These are phyloP conservation scores for Fraxinus americana DNA, from an alignment of 257 asterid genomes.

Conservation along the genomic window DNA sequence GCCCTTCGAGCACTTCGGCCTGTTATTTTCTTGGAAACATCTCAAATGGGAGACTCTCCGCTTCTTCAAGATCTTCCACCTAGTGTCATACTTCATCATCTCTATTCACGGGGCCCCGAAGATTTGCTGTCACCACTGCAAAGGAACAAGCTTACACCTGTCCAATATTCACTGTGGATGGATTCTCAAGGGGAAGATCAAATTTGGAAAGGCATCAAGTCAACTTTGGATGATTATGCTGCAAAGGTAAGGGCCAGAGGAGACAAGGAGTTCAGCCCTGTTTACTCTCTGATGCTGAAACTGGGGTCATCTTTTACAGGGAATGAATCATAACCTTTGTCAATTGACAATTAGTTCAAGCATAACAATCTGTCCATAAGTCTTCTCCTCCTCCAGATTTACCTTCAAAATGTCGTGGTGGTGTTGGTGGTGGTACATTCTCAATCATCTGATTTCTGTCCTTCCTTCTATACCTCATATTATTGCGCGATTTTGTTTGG, in stretches of 20 bases:
- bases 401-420: not conserved
- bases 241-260: slow-evolving; percentile 71
- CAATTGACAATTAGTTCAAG: too few species aligned
- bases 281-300: slow-evolving; percentile 79
- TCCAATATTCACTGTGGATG: slow-evolving; percentile 89
- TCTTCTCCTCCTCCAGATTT: not conserved
- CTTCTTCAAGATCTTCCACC: slow-evolving; percentile 89
- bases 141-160: slow-evolving; percentile 78
- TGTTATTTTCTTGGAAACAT: slow-evolving; percentile 82
- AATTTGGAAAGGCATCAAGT: slow-evolving; percentile 93
- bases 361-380: not conserved
- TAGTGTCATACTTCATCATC: slow-evolving; percentile 86
- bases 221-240: slow-evolving; percentile 89
- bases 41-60: slow-evolving; percentile 79
- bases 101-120: slow-evolving; percentile 90
- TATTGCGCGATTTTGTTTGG: not conserved
- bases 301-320: slow-evolving; percentile 62
- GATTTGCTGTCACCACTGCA: slow-evolving; percentile 87
- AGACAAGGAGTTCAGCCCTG: slow-evolving; percentile 89
- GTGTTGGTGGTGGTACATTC: not conserved
- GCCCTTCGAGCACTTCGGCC: slow-evolving; percentile 94
- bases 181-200: slow-evolving; percentile 97
- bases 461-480: not conserved
- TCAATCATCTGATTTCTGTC: not conserved
- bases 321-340: slow-evolving; percentile 30